A percentile compares a stretch with the other conserved stretches of the same genome.
These are phyloP conservation scores for Arthroderma sp. DNA, from an alignment of 2,329 filamentous ascomycete species.

Conservation along the genomic window DNA sequence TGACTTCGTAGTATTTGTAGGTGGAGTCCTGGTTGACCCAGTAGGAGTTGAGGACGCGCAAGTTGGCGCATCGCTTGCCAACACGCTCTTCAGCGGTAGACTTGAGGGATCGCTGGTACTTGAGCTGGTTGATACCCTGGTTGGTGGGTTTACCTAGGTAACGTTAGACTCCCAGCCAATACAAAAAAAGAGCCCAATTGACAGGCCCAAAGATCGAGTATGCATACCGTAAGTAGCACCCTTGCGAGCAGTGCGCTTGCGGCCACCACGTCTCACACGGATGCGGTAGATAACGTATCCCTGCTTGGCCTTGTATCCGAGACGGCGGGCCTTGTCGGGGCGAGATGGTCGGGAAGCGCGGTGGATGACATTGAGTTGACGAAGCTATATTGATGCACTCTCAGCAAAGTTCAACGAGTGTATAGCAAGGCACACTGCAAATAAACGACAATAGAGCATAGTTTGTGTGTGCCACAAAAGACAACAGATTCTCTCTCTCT, in stretches of 20 bases:
- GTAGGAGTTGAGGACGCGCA: slow-evolving; percentile 99
- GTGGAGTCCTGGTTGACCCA: slow-evolving; percentile 99
- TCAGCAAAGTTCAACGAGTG: slow-evolving; percentile 99
- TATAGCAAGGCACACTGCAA: slow-evolving; percentile 60
- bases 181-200: no score
- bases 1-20: slow-evolving; percentile 99
- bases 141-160: slow-evolving; percentile 95
- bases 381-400: slow-evolving; percentile 99
- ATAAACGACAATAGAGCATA: slow-evolving; percentile 26
- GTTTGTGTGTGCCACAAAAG: slow-evolving; percentile 13
- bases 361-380: slow-evolving; percentile 99
- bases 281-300: slow-evolving; percentile 99
- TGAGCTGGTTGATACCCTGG: slow-evolving; percentile 99
- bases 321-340: slow-evolving; percentile 98
- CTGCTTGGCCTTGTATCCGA: slow-evolving; percentile 99
- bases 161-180: background rate
- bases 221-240: slow-evolving; percentile 93
- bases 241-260: slow-evolving; percentile 93
- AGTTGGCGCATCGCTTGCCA: slow-evolving; percentile 95
- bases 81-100: slow-evolving; percentile 99
- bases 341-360: slow-evolving; percentile 95
- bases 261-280: slow-evolving; percentile 94
- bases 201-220: background rate
- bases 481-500: slow-evolving; percentile 10
- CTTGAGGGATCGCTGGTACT: slow-evolving; percentile 99